Base-by-base conservation (phyloP, 2,329 filamentous ascomycete genomes). In the Ceratocystis variospora region DNA sequence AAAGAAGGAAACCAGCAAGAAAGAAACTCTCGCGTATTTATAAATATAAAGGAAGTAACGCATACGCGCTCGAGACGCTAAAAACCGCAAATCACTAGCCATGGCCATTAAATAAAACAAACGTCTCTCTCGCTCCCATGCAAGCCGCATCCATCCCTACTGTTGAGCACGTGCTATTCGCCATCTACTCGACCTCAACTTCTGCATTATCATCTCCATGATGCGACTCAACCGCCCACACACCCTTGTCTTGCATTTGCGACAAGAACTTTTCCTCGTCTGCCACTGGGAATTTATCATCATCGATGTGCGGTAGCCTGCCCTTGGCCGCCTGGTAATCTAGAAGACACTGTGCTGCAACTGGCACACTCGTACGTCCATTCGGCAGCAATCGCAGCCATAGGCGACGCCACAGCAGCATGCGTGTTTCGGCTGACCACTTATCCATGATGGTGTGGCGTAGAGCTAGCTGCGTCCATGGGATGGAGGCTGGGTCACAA, bases 191-290 rank as follows among this genome's bases (percentile, higher is more conserved):
- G 4, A 46, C 62, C 53, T 44, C 45, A 5, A 4, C 25, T 22
- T 19, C 44, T 46, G 64, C 19, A 46, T 64, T 37, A 5, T 57
- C 62, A 10, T 41, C 66, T 46, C 12, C 61, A 33, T 63, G 61
- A 5, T 68, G 63, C 8, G 59, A 55, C 57, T 68, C 66, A 31
- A 46, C 48, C 2, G 63, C 53, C 66, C 66, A 68, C n/a, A 62
- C 41, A 8, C 66, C 66, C 2, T 33, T 48, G 25, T 64, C 63
- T 12, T 50, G 15, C 50, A 62, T 68, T 48, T 65, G 63, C 6
- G 61, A 65, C 48, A 68, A 57, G 6, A 68, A 66, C n/a, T 28
- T 46, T 22, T 66, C 66, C 33, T 68, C 66, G 7, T 68, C 66
- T 3, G 61, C 19, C 5, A 44, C 61, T 15, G 62, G 50, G 10